Conservation (phyloP, 148 eudicot species). For the Rhododendron molle region DNA sequence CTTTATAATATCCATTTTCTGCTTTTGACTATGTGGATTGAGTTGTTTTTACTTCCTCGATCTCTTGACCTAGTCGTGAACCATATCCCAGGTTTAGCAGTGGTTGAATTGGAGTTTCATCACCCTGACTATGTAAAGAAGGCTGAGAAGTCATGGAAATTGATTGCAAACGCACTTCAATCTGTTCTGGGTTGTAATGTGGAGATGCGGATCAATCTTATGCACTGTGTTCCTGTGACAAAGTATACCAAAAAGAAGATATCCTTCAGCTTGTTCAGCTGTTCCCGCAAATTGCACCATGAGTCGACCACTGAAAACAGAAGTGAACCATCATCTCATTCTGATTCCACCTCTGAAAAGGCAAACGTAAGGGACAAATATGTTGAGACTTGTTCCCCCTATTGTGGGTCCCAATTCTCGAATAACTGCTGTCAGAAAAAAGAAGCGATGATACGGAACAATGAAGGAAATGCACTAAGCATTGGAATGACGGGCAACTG, state of each 20-base stretch:
- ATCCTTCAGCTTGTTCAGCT: slow-evolving; percentile 62
- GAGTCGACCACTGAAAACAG: slow-evolving; percentile 37
- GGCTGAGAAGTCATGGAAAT: slow-evolving; percentile 95
- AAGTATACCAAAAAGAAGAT: slow-evolving; percentile 36
- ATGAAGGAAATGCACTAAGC: slow-evolving; percentile 74
- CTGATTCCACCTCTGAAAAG: slow-evolving; percentile 38
- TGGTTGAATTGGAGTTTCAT: slow-evolving; percentile 73
- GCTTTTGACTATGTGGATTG: not conserved
- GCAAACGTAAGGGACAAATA: slow-evolving; percentile 35
- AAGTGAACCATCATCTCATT: slow-evolving; percentile 39
- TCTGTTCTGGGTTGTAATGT: slow-evolving; percentile 64
- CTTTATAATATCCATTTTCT: not conserved
- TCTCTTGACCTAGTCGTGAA: not conserved
- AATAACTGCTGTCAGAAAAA: slow-evolving; percentile 35
- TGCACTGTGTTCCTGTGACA: slow-evolving; percentile 8
- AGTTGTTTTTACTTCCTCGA: not conserved
- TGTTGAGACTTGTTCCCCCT: slow-evolving; percentile 48
- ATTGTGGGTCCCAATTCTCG: slow-evolving; percentile 45
- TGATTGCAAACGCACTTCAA: slow-evolving; percentile 75
- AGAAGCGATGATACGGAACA: slow-evolving; percentile 53
- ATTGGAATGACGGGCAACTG: slow-evolving; percentile 28
- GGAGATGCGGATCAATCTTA: slow-evolving; percentile 69
- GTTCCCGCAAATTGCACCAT: slow-evolving; percentile 46
- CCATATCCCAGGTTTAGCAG: slow-evolving; percentile 52
- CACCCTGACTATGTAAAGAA: slow-evolving; percentile 57